Evolutionary conservation across 2,329 filamentous ascomycete species (phyloP), one percentile per base, ranked within the genome.

Genomic region (Exophiala sideris): DNA sequence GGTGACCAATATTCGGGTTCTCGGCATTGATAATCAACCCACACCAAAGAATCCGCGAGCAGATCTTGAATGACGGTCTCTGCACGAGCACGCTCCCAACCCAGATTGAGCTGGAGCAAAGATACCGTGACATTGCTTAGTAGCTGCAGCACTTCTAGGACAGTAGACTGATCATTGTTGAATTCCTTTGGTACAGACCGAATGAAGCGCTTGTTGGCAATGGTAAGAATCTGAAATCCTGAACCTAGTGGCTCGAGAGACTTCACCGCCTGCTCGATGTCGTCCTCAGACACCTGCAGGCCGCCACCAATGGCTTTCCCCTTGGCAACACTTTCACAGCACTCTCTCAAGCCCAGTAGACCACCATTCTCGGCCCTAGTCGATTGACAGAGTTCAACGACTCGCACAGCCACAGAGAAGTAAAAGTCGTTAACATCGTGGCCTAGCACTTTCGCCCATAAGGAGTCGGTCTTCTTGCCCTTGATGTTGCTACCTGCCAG

Each of bases 381-480:
- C 48, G 86, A 84, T 5, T 90, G 80, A 68, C 94, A 99, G 6
- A 96, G 84, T 71, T 97, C 92, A 5, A 99, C 94, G 1, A 97
- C 88, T 46, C 89, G 82, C n/a, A 97, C 92, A 1, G 91, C 94
- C 42, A 99, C 83, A 76, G 95, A 92, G 71, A 97, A 97, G 75
- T 97, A 99, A 69, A 99, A 99, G 71, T 99, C 94, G 69, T 96
- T 95, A 63, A 99, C 91, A 65, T 86, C 91, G 56, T 88, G 84
- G 29, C 94, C 94, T 16, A 97, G 80, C 59, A 97, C 83, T 75
- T 96, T 91, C 7, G 90, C 88, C 92, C 94, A 97, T 55, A 96
- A 85, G 54, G 87, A 94, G 14, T 83, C 82, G 1, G 73, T 77
- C 5, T 76, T 77, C 57, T 76, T 76, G 48, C 77, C 76, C 62